phyloP scores from a whole-genome alignment of 2,329 filamentous ascomycete genomes.

The Trichophyton equinum region DNA sequence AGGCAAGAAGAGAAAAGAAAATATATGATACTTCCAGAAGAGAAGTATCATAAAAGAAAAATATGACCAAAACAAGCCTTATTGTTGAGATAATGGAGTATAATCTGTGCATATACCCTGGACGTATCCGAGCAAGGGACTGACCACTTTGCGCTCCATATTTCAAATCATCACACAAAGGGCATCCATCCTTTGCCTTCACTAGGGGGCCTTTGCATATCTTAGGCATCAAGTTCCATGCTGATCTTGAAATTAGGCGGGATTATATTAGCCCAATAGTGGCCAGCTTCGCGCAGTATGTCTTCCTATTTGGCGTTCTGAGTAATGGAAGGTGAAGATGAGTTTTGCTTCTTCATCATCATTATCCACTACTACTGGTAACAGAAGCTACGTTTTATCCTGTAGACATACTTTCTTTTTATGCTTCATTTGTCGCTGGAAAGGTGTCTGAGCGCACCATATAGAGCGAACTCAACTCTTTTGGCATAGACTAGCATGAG shows the following conservation, averaged over 20 bases:
- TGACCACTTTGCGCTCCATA: background rate
- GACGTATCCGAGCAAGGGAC: background rate
- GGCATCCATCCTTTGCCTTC: background rate
- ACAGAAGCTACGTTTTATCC: background rate
- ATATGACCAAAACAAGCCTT: background rate
- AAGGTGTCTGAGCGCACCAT: background rate
- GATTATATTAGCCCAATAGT: background rate
- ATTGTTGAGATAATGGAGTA: background rate
- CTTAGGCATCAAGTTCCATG: background rate
- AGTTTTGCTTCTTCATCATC: background rate
- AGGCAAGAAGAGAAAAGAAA: background rate
- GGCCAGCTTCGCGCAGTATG: background rate
- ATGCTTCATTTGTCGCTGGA: background rate
- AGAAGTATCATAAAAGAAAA: conserved; percentile 1
- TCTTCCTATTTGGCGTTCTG: background rate
- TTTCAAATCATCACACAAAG: background rate
- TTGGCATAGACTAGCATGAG: background rate
- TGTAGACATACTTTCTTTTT: background rate
- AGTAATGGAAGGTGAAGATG: background rate
- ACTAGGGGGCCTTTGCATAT: background rate
- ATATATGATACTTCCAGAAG: background rate
- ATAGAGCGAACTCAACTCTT: background rate
- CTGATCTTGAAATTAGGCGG: background rate
- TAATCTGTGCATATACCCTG: background rate
- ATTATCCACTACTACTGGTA: too few species aligned